A percentile compares a stretch with the other conserved stretches of the same genome.
These are phyloP conservation scores for Paragyromitra xinjiangensis DNA, from an alignment of 495 filamentous ascomycete genomes.

Conservation along the genomic window DNA sequence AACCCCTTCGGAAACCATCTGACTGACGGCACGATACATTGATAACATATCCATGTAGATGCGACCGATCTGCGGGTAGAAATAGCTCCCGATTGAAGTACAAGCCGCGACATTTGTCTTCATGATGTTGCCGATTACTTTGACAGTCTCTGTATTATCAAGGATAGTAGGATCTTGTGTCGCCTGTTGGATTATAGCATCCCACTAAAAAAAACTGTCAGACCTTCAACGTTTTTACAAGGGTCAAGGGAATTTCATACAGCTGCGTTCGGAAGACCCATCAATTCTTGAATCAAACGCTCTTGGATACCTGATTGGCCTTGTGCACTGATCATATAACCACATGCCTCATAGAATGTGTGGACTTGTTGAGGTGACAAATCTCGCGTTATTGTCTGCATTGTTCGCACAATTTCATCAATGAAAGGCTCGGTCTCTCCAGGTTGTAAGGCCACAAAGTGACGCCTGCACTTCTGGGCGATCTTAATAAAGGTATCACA, in stretches of 20 bases:
- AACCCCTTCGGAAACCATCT: constrained; percentile 92
- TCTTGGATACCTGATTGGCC: constrained; percentile 92
- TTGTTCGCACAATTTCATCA: constrained; percentile 94
- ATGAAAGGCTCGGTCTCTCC: constrained; percentile 97
- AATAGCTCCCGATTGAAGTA: constrained; percentile 93
- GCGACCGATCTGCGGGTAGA: constrained; percentile 97
- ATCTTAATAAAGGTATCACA: constrained; percentile 99
- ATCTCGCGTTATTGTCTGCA: constrained; percentile 93
- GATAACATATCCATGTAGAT: constrained; percentile 99
- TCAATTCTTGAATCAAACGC: constrained; percentile 87
- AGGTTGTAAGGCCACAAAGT: constrained; percentile 95
- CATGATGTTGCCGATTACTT: constrained; percentile 99
- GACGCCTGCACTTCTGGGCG: constrained; percentile 94
- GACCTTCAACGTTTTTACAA: constrained; percentile 4
- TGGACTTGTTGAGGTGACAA: constrained; percentile 96
- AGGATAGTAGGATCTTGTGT: constrained; percentile 81
- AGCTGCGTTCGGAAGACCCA: constrained; percentile 89
- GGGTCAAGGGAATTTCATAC: constrained; percentile 57
- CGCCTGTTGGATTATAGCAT: constrained; percentile 85
- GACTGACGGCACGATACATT: constrained; percentile 96
- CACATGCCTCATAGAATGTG: constrained; percentile 98
- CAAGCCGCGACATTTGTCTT: constrained; percentile 99
- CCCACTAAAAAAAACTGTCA: constrained; percentile 68
- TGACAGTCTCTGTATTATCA: constrained; percentile 92
- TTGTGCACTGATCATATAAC: constrained; percentile 98